Evolutionary conservation across 495 filamentous ascomycete species (phyloP).

Genomic region (Aspergillus leporis): DNA sequence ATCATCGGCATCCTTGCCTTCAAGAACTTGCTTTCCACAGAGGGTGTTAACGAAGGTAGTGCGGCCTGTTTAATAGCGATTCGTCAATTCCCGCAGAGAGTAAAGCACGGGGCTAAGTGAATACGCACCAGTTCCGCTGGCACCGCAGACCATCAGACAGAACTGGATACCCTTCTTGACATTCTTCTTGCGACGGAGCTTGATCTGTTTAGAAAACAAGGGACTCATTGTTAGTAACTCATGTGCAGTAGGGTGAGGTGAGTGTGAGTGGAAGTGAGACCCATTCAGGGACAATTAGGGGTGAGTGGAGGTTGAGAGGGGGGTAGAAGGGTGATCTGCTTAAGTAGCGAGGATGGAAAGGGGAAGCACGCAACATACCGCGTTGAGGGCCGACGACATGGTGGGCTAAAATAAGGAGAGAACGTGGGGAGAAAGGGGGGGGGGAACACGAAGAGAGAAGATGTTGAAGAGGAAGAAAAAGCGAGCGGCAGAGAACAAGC

Average conservation of each 20-base stretch:
- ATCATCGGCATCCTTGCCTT: conserved; percentile 88
- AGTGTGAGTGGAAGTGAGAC: conserved; percentile 5
- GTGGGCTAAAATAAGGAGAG: conserved; percentile 35
- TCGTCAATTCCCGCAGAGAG: conserved; percentile 28
- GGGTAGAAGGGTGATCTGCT: conserved; percentile 29
- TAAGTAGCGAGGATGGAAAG: conserved; percentile 38
- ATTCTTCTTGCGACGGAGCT: conserved; percentile 99
- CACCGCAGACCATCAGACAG: conserved; percentile 99
- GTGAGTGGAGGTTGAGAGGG: conserved; percentile 28
- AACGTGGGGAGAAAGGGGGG: conserved; percentile 17
- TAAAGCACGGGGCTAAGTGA: conserved; percentile 2
- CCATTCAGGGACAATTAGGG: conserved; percentile 18
- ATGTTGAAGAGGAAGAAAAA: conserved; percentile 18
- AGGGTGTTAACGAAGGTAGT: conserved; percentile 99
- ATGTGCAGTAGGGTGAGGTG: conserved; percentile 6
- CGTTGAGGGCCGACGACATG: conserved; percentile 64
- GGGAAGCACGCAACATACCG: conserved; percentile 52
- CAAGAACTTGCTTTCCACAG: conserved; percentile 89
- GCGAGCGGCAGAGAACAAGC: conserved; percentile 25
- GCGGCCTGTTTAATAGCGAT: conserved; percentile 61
- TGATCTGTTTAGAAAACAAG: conserved; percentile 60
- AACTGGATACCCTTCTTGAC: conserved; percentile 99
- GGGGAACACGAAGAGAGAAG: conserved; percentile 19
- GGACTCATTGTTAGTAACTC: conserved; percentile 36
- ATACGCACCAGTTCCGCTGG: conserved; percentile 89